Evolutionary conservation across 768 basidiomycete genomes (phyloP).

Genomic region (Lactarius sanguifluus): DNA sequence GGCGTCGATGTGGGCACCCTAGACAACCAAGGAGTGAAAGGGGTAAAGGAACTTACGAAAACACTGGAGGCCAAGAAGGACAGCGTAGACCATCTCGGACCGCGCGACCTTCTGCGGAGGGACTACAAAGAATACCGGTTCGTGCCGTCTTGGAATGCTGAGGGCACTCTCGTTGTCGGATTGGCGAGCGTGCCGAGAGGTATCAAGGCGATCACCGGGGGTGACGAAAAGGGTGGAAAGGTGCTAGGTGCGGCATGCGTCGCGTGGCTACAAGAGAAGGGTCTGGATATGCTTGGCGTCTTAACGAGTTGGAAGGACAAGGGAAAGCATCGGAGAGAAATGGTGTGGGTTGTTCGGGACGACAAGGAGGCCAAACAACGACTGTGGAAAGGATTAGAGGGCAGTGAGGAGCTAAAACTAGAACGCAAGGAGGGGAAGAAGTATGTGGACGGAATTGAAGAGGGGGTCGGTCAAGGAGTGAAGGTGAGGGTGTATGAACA

Average conservation of each 20-base stretch:
- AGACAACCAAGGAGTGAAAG: conserved; percentile 41
- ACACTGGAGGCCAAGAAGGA: conserved; percentile 58
- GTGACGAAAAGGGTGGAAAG: conserved; percentile 41
- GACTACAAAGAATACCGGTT: conserved; percentile 91
- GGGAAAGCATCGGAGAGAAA: conserved; percentile 64
- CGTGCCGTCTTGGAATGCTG: conserved; percentile 44
- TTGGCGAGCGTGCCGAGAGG: conserved; percentile 79
- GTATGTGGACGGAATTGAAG: conserved; percentile 32
- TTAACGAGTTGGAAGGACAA: conserved; percentile 69
- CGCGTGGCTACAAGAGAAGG: conserved; percentile 65
- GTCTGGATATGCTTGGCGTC: conserved; percentile 70
- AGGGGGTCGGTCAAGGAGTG: conserved; percentile 33
- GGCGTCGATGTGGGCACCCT: conserved; percentile 28
- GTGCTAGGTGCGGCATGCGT: conserved; percentile 43
- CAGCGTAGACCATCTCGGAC: conserved; percentile 63
- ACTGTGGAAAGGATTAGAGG: conserved; percentile 62
- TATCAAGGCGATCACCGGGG: conserved; percentile 53
- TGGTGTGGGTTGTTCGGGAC: conserved; percentile 60
- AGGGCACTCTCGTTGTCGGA: conserved; percentile 57
- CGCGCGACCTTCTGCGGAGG: conserved; percentile 80
- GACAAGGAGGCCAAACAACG: conserved; percentile 44
- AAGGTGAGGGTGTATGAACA: conserved; percentile 25
- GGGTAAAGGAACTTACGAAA: conserved; percentile 50
- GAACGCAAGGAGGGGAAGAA: conserved; percentile 41
- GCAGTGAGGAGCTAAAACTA: conserved; percentile 49